phyloP scores from a whole-genome alignment of 805 yeast genomes.

The Millerago galiae region DNA sequence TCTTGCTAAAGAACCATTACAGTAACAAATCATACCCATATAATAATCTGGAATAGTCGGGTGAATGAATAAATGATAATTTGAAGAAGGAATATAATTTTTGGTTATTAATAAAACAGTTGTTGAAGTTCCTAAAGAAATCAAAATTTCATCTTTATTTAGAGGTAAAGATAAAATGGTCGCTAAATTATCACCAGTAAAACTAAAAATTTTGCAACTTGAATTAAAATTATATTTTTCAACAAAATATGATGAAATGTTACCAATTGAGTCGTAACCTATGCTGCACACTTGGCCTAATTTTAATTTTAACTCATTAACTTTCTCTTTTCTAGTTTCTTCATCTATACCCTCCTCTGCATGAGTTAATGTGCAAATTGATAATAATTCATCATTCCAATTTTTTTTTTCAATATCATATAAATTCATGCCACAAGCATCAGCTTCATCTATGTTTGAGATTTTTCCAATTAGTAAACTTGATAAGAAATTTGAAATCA shows the following conservation, averaged over 20 bases:
- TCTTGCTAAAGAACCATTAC: constrained; percentile 85
- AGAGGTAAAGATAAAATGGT: constrained; percentile 81
- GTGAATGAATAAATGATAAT: constrained; percentile 80
- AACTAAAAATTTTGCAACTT: constrained; percentile 59
- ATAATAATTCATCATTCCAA: constrained; percentile 52
- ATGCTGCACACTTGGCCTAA: constrained; percentile 48
- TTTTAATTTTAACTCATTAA: constrained; percentile 37
- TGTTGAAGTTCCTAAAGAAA: constrained; percentile 89
- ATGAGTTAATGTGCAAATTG: constrained; percentile 30
- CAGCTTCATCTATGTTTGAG: constrained; percentile 68
- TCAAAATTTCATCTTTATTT: constrained; percentile 64
- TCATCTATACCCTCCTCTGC: constrained; percentile 22
- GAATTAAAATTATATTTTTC: constrained; percentile 55
- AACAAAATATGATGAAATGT: constrained; percentile 53
- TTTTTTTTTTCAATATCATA: constrained; percentile 58
- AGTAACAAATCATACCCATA: constrained; percentile 95
- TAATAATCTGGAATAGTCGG: constrained; percentile 71
- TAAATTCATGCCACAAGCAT: constrained; percentile 90
- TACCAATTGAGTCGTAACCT: constrained; percentile 43
- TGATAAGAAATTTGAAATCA: constrained; percentile 76
- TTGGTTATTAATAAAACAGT: constrained; percentile 80
- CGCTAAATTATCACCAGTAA: constrained; percentile 90
- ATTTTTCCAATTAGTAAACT: constrained; percentile 61
- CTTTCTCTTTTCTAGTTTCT: constrained; percentile 3
- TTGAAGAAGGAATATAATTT: constrained; percentile 68